Evolutionary conservation across 495 filamentous ascomycete genomes (phyloP).

Genomic region (Hypoxylon rickii): DNA sequence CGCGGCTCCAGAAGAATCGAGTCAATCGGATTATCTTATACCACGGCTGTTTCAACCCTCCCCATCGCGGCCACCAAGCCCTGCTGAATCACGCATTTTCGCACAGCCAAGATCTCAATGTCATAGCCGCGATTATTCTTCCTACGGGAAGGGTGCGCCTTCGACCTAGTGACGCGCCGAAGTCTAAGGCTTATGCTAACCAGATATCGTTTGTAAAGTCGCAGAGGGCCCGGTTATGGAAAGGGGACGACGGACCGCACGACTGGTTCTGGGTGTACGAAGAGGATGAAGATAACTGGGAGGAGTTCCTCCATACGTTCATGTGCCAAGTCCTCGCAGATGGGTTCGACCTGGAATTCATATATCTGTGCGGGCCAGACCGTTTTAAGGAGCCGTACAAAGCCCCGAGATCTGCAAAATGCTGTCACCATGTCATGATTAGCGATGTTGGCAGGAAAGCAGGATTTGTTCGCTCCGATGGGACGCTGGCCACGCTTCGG

Average conservation of each 20-base stretch:
- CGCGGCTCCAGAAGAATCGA: background rate
- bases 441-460: constrained; percentile 7
- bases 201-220: background rate
- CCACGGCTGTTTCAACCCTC: constrained; percentile 17
- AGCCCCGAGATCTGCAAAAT: background rate
- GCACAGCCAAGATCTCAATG: constrained; percentile 7
- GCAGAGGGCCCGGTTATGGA: constrained; percentile 2
- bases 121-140: constrained; percentile 11
- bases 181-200: background rate
- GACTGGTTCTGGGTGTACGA: constrained; percentile 13
- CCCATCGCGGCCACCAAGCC: constrained; percentile 3
- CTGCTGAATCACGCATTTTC: constrained; percentile 4
- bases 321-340: background rate
- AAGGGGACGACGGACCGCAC: constrained; percentile 3
- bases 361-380: constrained; percentile 3
- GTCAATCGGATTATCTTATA: constrained; percentile 9
- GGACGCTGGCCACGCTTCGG: background rate
- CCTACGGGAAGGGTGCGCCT: too few species aligned
- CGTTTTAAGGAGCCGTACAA: background rate
- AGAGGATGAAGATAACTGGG: background rate
- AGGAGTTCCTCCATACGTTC: background rate
- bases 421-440: constrained; percentile 1
- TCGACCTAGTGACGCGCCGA: background rate
- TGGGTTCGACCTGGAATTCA: constrained; percentile 3
- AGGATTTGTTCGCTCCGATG: constrained; percentile 1